Percentiles rank a stretch among this genome's conserved stretches.
Evolutionary conservation across 108 stramenopile genomes (phyloP).

Genomic region (Cylindrotheca closterium): DNA sequence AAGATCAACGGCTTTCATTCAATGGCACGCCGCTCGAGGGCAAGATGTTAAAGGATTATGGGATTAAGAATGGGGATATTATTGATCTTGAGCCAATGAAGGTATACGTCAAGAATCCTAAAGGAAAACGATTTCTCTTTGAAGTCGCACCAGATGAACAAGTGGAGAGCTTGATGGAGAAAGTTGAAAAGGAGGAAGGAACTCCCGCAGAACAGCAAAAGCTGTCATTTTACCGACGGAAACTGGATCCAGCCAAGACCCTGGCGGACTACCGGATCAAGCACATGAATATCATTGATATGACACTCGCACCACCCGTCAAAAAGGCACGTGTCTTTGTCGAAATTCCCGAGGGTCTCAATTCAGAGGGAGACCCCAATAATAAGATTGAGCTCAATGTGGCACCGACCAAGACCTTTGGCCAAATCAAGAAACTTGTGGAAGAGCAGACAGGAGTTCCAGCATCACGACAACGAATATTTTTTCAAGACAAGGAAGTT

Average conservation of each 20-base stretch:
- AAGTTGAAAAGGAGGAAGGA: constrained; percentile 24
- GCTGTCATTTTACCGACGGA: constrained; percentile 16
- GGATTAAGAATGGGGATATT: constrained; percentile 20
- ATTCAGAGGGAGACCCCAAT: not conserved
- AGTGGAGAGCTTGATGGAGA: constrained; percentile 16
- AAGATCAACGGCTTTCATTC: constrained; percentile 26
- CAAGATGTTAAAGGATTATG: constrained; percentile 16
- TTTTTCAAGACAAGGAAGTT: constrained; percentile 20
- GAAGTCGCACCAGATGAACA: constrained; percentile 25
- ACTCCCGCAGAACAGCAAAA: constrained; percentile 20
- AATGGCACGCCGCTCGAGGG: constrained; percentile 16
- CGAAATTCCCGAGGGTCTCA: not conserved
- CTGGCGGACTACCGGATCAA: constrained; percentile 13
- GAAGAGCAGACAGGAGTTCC: constrained; percentile 22
- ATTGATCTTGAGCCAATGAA: constrained; percentile 29
- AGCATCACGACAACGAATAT: constrained; percentile 12
- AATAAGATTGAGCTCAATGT: constrained; percentile 14
- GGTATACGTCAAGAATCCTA: constrained; percentile 18
- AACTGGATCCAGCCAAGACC: constrained; percentile 12
- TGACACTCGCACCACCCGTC: constrained; percentile 1
- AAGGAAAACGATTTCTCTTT: constrained; percentile 28
- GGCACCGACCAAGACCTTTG: constrained; percentile 15
- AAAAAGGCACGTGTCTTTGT: not conserved
- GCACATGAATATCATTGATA: constrained; percentile 27
- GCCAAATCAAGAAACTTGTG: constrained; percentile 20